Conservation (phyloP, 1,284 basidiomycete genomes). For the Moniliella sp. region DNA sequence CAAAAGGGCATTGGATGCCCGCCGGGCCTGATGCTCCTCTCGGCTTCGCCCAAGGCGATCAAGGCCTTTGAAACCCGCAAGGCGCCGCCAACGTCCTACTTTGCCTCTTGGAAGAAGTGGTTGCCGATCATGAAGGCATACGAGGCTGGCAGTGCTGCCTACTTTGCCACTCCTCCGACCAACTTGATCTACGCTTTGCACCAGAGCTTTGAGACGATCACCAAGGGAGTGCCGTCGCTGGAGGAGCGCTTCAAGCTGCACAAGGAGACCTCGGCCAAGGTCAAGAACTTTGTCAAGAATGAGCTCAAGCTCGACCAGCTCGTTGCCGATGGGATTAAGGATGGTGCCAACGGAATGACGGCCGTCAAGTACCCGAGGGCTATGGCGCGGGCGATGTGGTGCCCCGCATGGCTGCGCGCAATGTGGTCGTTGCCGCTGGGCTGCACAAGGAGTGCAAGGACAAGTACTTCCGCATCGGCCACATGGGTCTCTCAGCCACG, state of each 20-base stretch:
- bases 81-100: conserved; percentile 56
- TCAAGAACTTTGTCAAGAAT: conserved; percentile 48
- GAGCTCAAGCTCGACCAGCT: conserved; percentile 46
- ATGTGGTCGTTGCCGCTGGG: conserved; percentile 68
- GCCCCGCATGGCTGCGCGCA: conserved; percentile 43
- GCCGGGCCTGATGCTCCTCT: conserved; percentile 72
- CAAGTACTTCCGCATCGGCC: conserved; percentile 41
- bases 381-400: conserved; percentile 18
- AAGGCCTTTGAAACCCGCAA: conserved; percentile 51
- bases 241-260: conserved; percentile 62
- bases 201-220: conserved; percentile 55
- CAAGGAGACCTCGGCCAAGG: conserved; percentile 47
- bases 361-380: conserved; percentile 26
- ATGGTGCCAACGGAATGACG: conserved; percentile 32
- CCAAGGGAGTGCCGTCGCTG: conserved; percentile 41
- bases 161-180: conserved; percentile 42
- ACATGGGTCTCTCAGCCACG: conserved; percentile 70
- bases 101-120: conserved; percentile 42
- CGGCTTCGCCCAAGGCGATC: conserved; percentile 61
- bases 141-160: conserved; percentile 22
- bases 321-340: conserved; percentile 22
- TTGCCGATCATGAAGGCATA: conserved; percentile 33
- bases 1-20: conserved; percentile 89
- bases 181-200: conserved; percentile 82
- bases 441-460: conserved; percentile 70